Base-by-base conservation (phyloP, 768 basidiomycete species). In the Rubroboletus pulcherrimus region DNA sequence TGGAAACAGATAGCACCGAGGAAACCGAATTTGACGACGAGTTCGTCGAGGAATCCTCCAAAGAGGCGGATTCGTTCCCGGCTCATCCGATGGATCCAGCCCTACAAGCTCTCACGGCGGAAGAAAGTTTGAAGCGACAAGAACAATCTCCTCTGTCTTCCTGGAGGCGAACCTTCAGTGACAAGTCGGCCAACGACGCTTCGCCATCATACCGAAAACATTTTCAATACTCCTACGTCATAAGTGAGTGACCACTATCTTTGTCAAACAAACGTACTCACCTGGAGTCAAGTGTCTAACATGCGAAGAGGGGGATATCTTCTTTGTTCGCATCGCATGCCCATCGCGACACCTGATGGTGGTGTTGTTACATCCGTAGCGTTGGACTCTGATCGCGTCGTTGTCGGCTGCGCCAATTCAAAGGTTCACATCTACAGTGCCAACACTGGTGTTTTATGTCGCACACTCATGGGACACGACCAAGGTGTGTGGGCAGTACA, bases 401-500 rank as follows among this genome's bases (percentile, higher is more conserved):
- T 96, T 43, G 87, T 94, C 19, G 94, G 92, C 1, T 86, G 97
- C 61, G 89, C 91, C 9, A 95, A 89, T 67, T 80, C 81, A 59
- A 84, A 85, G 58, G 87, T 98, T 44, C 89, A 93, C 63, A 78
- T 98, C 10, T 98, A 93, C 73, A 87, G 87, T 58, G 85, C 90
- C 1, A 75, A 73, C 39, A 89, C 88, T 0, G 95, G 95, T 0
- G 81, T 87, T 2, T 81, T 90, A 48, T 79, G 81, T 40, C 80
- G 88, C 49, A 91, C 90, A 0, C 81, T 98, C 2, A 77, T 82
- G 9, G 95, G 95, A 0, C 95, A 97, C 69, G 85, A 87, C 15
- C 73, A 79, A 21, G 95, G 95, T n/a, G 94, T 97, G 1, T 98
- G 95, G 95, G 87, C 89, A 14, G 83, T 97, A 14, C 83, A 86